Base-by-base conservation (phyloP, 148 eudicot genomes). In the Vaccinium vitisidaea region DNA sequence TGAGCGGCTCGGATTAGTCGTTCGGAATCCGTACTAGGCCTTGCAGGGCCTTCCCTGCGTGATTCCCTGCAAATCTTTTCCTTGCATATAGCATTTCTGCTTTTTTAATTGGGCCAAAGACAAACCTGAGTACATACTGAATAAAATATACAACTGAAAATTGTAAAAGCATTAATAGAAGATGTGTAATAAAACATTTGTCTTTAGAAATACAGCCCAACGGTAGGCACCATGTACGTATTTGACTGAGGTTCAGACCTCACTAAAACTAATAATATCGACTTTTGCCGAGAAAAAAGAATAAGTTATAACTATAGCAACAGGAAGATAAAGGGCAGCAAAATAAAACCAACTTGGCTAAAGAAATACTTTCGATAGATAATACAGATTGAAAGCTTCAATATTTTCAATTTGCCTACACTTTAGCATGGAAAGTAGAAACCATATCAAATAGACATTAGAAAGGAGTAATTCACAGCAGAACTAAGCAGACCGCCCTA, bases 391-490 rank as follows among this genome's bases (percentile, higher is more conserved):
- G 48, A 74, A 75, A n/a, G 27, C 56, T 48, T 78, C 48, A 25
- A 53, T 53, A 53, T 25, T 25, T n/a, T 78, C 81, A 53, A 54
- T 32, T 54, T 36, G 21, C 71, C 85, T 53, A 59, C 58, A 79
- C 18, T 84, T 84, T 71, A 30, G 58, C 81, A 82, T 79, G 81
- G 63, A 83, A 80, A 86, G 52, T 52, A 53, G 56, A 81, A 59
- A 61, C 73, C 74, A 59, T 77, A 14, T 79, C 32, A 71, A 83
- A 63, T 77, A 84, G 71, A 87, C 2, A 74, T 13, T 10, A 63
- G 82, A 43, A 71, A 43, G 46, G 46, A 43, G 46, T 43, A 82
- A 75, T 59, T 82, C 83, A 84, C 86, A 80, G 73, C 71, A 9
- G 32, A 63, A 56, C 12, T 77, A 71, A 58, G 84, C 77, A 85